These are phyloP conservation scores for Pulveroboletus sp. DNA, from an alignment of 768 basidiomycete genomes.

Conservation along the genomic window DNA sequence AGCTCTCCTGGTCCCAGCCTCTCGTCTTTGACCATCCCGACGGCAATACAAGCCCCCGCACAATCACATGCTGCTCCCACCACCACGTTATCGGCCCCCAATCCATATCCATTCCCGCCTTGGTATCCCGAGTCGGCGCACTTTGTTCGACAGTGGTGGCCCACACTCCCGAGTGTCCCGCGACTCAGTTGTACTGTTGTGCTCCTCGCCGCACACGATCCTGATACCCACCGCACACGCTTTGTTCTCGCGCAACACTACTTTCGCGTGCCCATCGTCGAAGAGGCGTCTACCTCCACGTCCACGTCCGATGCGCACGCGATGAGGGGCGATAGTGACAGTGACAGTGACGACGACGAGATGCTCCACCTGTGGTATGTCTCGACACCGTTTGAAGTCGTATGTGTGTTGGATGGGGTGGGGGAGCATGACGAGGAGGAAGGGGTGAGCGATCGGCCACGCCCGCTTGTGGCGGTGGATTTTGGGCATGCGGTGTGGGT, in stretches of 20 bases:
- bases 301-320: background rate
- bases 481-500: slow-evolving; percentile 90
- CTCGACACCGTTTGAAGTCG: slow-evolving; percentile 67
- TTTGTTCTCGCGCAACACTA: slow-evolving; percentile 76
- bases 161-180: slow-evolving; percentile 59
- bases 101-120: slow-evolving; percentile 63
- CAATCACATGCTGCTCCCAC: background rate
- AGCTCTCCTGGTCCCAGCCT: background rate
- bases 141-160: slow-evolving; percentile 84
- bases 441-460: slow-evolving; percentile 44
- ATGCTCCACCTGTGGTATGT: slow-evolving; percentile 73
- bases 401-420: slow-evolving; percentile 54
- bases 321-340: too few relatives aligned
- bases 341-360: slow-evolving; percentile 42
- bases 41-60: background rate
- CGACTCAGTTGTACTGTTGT: slow-evolving; percentile 72
- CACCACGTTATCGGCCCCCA: slow-evolving; percentile 29
- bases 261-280: slow-evolving; percentile 61
- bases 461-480: slow-evolving; percentile 77
- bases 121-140: slow-evolving; percentile 76
- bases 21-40: slow-evolving; percentile 7
- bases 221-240: slow-evolving; percentile 53
- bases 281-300: slow-evolving; percentile 14
- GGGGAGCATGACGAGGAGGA: slow-evolving; percentile 32
- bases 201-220: slow-evolving; percentile 61